These are phyloP conservation scores for Naganishia sp. DNA, from an alignment of 1,284 basidiomycete species.

Conservation along the genomic window DNA sequence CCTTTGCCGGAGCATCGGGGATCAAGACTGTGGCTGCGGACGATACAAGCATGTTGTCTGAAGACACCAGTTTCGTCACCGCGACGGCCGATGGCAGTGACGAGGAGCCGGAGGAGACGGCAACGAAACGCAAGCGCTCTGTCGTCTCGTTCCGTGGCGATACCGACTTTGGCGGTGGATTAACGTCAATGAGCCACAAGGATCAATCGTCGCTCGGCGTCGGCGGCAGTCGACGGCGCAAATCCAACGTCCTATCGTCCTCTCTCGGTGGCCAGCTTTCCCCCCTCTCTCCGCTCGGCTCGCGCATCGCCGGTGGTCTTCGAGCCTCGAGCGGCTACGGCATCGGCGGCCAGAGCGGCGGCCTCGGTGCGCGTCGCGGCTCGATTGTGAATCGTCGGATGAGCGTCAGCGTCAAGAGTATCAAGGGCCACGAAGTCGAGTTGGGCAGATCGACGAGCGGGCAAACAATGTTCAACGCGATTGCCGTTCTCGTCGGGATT, in stretches of 20 bases:
- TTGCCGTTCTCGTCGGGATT: constrained; percentile 81
- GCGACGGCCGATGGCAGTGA: constrained; percentile 38
- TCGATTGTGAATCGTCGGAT: constrained; percentile 35
- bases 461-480: constrained; percentile 88
- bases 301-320: constrained; percentile 2
- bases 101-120: constrained; percentile 38
- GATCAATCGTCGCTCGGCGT: constrained; percentile 20
- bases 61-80: constrained; percentile 32
- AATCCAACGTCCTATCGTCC: constrained; percentile 17
- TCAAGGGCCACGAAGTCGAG: constrained; percentile 38
- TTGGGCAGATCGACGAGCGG: constrained; percentile 72
- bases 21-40: constrained; percentile 6
- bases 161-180: constrained; percentile 21
- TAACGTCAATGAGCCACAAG: constrained; percentile 25
- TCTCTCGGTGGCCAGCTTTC: constrained; percentile 6
- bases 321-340: constrained; percentile 21
- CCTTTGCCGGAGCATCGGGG: no score
- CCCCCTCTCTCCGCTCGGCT: constrained; percentile 22
- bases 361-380: constrained; percentile 17
- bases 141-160: constrained; percentile 25
- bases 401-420: constrained; percentile 33
- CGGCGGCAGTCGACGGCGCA: constrained; percentile 26
- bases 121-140: constrained; percentile 27
- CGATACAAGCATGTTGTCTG: constrained; percentile 17
- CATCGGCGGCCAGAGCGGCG: constrained; percentile 12